Percentiles rank a stretch among this genome's conserved stretches.
These are phyloP conservation scores for Naganishia friedmannii DNA, from an alignment of 768 basidiomycete species.

Conservation along the genomic window DNA sequence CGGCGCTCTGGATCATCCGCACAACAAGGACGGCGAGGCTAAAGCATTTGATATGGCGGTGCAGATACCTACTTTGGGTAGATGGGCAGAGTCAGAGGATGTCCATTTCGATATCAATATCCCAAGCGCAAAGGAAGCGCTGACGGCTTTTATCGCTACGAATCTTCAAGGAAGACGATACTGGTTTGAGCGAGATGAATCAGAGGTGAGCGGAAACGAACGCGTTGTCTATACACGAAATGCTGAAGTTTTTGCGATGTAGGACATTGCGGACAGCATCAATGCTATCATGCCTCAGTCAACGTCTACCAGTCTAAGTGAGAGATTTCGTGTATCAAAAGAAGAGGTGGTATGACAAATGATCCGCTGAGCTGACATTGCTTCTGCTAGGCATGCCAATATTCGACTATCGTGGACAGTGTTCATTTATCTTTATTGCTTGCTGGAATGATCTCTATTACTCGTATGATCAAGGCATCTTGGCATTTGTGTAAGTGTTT, in stretches of 20 bases:
- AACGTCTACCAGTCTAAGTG: constrained; percentile 29
- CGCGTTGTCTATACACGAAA: neutral
- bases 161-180: constrained; percentile 46
- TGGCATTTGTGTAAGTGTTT: constrained; percentile 43
- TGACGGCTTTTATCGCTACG: constrained; percentile 46
- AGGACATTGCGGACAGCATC: constrained; percentile 29
- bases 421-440: constrained; percentile 46
- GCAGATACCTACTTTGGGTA: constrained; percentile 46
- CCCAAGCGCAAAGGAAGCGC: constrained; percentile 40
- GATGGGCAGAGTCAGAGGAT: constrained; percentile 36
- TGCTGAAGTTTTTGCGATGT: neutral
- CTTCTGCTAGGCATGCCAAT: constrained; percentile 43
- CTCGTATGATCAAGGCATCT: constrained; percentile 43
- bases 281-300: constrained; percentile 29
- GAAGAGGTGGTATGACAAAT: neutral
- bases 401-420: constrained; percentile 48
- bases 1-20: neutral
- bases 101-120: constrained; percentile 46
- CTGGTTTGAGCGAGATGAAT: constrained; percentile 49
- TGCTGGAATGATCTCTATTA: constrained; percentile 49
- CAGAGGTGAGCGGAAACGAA: constrained; percentile 28
- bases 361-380: neutral
- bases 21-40: neutral
- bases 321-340: neutral
- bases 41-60: constrained; percentile 11